Conservation (phyloP, 352 stramenopile species). For the Nothophytophthora sp. region DNA sequence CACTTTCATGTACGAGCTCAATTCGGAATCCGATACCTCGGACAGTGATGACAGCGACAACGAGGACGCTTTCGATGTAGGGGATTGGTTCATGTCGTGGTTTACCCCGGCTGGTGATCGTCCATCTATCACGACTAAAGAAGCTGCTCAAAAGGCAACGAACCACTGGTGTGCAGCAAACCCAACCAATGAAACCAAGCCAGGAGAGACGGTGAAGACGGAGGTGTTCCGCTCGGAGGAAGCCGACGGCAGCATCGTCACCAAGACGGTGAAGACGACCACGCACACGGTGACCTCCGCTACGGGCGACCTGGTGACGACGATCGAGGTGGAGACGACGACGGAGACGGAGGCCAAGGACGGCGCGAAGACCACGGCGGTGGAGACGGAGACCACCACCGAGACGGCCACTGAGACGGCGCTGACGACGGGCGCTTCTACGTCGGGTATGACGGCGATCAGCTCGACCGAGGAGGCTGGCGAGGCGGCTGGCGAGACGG, state of each 20-base stretch:
- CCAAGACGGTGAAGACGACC: constrained; percentile 7
- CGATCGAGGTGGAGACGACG: constrained; percentile 13
- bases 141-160: constrained; percentile 18
- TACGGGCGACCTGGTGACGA: constrained; percentile 6
- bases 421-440: constrained; percentile 2
- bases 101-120: constrained; percentile 11
- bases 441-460: background rate
- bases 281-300: constrained; percentile 3
- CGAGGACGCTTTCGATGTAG: constrained; percentile 17
- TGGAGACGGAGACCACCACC: constrained; percentile 5
- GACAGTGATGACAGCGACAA: constrained; percentile 21
- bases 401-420: constrained; percentile 8
- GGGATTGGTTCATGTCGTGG: constrained; percentile 33
- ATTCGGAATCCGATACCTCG: constrained; percentile 1
- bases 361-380: constrained; percentile 5
- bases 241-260: constrained; percentile 6
- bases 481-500: constrained; percentile 2
- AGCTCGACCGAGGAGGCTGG: constrained; percentile 8
- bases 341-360: constrained; percentile 3
- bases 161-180: constrained; percentile 16
- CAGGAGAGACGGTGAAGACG: background rate
- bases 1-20: constrained; percentile 24
- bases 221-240: constrained; percentile 12
- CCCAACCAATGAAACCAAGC: background rate
- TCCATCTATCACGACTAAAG: constrained; percentile 30